phyloP scores from a whole-genome alignment of 192 early-diverging fungal genomes.

The Gaertneriomyces semiglobifer region DNA sequence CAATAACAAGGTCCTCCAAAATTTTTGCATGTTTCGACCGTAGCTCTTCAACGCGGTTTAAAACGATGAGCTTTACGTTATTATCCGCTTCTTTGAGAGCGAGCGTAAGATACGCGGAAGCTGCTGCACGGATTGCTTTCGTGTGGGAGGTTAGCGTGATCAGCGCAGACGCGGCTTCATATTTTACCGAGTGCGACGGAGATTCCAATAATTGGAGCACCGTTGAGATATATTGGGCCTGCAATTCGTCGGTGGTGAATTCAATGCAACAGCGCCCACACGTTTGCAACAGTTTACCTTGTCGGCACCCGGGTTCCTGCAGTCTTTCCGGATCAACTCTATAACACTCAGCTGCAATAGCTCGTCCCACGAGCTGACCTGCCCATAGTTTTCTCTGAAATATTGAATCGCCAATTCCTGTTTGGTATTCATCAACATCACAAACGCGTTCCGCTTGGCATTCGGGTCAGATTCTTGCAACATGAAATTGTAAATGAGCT shows the following conservation, averaged over 20 bases:
- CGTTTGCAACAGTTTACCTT: constrained; percentile 57
- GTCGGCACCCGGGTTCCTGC: constrained; percentile 71
- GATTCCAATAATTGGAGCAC: constrained; percentile 82
- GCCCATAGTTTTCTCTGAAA: constrained; percentile 66
- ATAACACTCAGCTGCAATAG: constrained; percentile 89
- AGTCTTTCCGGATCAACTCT: constrained; percentile 92
- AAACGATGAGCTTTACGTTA: constrained; percentile 95
- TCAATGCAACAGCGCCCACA: neutral
- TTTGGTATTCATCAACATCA: constrained; percentile 81
- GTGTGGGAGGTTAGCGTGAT: constrained; percentile 83
- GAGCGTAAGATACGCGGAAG: constrained; percentile 85
- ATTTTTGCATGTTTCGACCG: constrained; percentile 84
- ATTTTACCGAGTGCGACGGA: constrained; percentile 85
- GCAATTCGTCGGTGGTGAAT: neutral
- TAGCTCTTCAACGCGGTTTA: constrained; percentile 86
- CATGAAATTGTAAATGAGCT: constrained; percentile 70
- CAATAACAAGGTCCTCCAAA: constrained; percentile 93
- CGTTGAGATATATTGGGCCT: constrained; percentile 89
- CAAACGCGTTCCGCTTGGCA: constrained; percentile 89
- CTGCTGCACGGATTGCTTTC: constrained; percentile 88
- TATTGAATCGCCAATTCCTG: constrained; percentile 81
- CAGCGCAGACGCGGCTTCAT: constrained; percentile 93
- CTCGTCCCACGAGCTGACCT: constrained; percentile 83
- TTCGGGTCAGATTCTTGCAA: constrained; percentile 85
- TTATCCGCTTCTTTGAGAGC: constrained; percentile 93